These are phyloP conservation scores for Mycocentrospora acerina DNA, from an alignment of 2,329 filamentous ascomycete species.

Conservation along the genomic window DNA sequence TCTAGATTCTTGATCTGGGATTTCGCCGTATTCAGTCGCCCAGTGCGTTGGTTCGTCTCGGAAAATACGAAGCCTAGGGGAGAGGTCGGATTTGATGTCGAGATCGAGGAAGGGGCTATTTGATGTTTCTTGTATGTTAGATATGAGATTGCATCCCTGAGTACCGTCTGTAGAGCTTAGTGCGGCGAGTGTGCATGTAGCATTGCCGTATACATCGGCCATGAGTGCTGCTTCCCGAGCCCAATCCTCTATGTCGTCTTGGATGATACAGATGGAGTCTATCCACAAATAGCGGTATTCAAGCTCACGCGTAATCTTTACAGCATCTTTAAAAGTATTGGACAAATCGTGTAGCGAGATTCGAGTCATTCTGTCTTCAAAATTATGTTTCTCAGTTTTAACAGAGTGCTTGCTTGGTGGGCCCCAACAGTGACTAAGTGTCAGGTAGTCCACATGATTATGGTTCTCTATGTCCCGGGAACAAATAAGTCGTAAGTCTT, in stretches of 20 bases:
- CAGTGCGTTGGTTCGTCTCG: neutral
- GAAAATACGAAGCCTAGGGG: neutral
- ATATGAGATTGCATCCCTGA: neutral
- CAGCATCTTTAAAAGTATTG: conserved; percentile 8
- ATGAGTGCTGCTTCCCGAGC: conserved; percentile 2
- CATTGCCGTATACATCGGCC: conserved; percentile 4
- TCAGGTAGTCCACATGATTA: neutral
- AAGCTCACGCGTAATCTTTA: conserved; percentile 1
- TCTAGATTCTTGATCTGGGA: neutral
- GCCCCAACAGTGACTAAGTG: conserved; percentile 7
- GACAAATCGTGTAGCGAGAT: neutral
- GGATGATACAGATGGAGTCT: conserved; percentile 11
- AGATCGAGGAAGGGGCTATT: neutral
- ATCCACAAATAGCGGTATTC: conserved; percentile 10
- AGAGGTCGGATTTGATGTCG: neutral
- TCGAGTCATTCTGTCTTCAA: neutral
- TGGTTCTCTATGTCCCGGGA: neutral
- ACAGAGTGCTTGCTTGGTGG: neutral
- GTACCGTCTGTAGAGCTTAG: neutral
- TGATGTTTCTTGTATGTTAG: neutral
- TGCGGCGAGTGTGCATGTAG: conserved; percentile 3
- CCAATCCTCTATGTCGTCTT: conserved; percentile 5
- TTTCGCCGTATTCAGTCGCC: neutral
- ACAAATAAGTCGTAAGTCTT: neutral
- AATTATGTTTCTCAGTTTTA: neutral